Base-by-base conservation (phyloP, 768 basidiomycete species). In the Baorangia bicolor region DNA sequence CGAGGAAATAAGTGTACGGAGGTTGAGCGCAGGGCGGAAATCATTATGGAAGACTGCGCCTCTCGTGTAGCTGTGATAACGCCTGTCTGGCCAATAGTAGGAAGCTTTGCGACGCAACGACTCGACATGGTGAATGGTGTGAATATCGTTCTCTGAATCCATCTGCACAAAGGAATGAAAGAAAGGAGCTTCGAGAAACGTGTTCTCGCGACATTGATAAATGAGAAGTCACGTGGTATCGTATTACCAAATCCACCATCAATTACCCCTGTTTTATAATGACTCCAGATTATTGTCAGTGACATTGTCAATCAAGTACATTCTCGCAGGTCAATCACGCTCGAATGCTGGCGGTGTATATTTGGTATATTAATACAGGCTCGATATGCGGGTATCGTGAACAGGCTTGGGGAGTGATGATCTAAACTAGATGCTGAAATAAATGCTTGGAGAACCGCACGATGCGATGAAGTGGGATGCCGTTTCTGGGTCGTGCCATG, bases 1-100 rank as follows among this genome's bases (percentile, higher is more conserved):
- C 16, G 48, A 35, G n/a, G 65, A 51, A 44, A 71, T 55, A n/a
- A 73, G 56, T 9, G 58, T 42, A 20, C 56, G 59, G n/a, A 72
- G 56, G 43, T 73, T 69, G 9, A 73, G 60, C 23, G 71, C 67
- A 28, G 69, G 69, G 18, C 69, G 61, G 33, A 73, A 72, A 46
- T 56, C 44, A 21, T 54, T 20, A 25, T 25, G 16, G 39, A 37
- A 41, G 20, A 20, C 31, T 1, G 16, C 28, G 52, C 35, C 38
- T 9, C 37, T 40, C n/a, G 18, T 18, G 48, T 41, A 56, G 4
- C 21, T 28, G 42, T 71, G 66, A n/a, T 51, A 39, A 37, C 13
- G 45, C 18, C 13, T 27, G 39, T 41, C 35, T 11, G 61, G 67
- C 71, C 69, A 71, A 33, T 71, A 73, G 43, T 60, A 66, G 3